Percentiles rank a stretch among this genome's conserved stretches.
phyloP scores from a whole-genome alignment of 805 yeast genomes.

The Cyberlindnera bimundalis region DNA sequence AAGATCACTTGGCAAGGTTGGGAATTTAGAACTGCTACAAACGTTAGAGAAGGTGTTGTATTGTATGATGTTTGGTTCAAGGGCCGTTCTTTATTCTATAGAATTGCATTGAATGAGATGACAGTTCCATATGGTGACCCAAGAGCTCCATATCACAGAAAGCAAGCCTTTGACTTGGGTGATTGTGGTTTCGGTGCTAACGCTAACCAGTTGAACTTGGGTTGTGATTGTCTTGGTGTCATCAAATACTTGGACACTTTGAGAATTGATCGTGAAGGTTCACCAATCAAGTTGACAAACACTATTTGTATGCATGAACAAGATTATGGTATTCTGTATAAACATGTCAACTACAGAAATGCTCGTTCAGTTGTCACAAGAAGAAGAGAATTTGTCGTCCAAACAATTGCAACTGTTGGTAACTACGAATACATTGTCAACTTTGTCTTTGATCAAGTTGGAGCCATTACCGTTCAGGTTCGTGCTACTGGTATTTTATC shows the following conservation, averaged over 20 bases:
- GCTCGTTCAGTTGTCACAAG: conserved; percentile 61
- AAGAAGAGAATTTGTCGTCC: conserved; percentile 75
- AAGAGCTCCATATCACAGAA: conserved; percentile 78
- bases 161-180: conserved; percentile 84
- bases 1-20: conserved; percentile 79
- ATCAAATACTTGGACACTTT: conserved; percentile 69
- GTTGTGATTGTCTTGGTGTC: conserved; percentile 81
- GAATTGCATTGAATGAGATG: conserved; percentile 76
- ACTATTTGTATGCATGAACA: conserved; percentile 80
- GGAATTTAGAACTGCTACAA: conserved; percentile 70
- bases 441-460: conserved; percentile 72
- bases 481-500: conserved; percentile 87
- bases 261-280: conserved; percentile 56
- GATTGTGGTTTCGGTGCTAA: conserved; percentile 79
- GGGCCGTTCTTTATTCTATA: conserved; percentile 72
- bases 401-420: conserved; percentile 80
- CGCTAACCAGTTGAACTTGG: conserved; percentile 65
- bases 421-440: conserved; percentile 79
- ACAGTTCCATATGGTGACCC: conserved; percentile 88
- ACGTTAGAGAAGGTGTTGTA: conserved; percentile 77
- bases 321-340: conserved; percentile 71
- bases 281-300: conserved; percentile 58
- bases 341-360: conserved; percentile 79
- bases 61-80: conserved; percentile 69
- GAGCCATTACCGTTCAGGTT: conserved; percentile 71